These are phyloP conservation scores for Buxus sempervirens DNA, from an alignment of 164 flowering plant genomes.

Conservation along the genomic window DNA sequence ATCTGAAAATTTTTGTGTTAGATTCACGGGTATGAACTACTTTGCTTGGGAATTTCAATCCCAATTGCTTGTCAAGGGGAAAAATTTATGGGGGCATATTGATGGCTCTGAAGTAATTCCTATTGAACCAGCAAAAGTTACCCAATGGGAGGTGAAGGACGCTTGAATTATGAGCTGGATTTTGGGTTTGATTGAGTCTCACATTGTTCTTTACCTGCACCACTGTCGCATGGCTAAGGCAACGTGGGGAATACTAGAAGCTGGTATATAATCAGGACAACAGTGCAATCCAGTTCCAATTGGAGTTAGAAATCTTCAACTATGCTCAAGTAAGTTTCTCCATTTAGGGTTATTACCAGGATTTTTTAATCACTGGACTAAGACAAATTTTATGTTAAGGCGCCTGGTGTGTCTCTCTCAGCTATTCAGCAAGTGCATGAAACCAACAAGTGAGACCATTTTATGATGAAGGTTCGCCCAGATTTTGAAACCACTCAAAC, in stretches of 20 bases:
- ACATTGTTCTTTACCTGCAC: not conserved
- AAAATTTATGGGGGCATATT: constrained; percentile 2
- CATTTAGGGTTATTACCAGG: not conserved
- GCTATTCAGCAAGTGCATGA: not conserved
- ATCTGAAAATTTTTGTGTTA: too few species aligned
- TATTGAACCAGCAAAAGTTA: not conserved
- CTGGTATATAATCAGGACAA: too few species aligned
- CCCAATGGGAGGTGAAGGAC: not conserved
- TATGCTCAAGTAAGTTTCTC: too few species aligned
- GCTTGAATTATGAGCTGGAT: not conserved
- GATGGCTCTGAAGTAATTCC: not conserved
- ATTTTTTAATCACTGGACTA: not conserved
- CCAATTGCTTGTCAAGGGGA: too few species aligned
- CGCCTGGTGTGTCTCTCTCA: not conserved
- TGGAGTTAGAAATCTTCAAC: not conserved
- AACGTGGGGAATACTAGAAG: not conserved
- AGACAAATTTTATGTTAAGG: not conserved
- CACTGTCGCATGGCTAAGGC: not conserved
- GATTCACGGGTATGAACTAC: too few species aligned
- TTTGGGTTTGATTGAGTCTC: not conserved
- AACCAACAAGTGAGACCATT: not conserved
- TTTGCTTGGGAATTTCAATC: too few species aligned
- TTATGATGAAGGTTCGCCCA: not conserved
- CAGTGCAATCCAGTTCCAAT: not conserved
- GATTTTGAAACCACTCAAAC: not conserved